Evolutionary conservation across 441 rosid genomes (phyloP).

Genomic region (Viola pubescens): DNA sequence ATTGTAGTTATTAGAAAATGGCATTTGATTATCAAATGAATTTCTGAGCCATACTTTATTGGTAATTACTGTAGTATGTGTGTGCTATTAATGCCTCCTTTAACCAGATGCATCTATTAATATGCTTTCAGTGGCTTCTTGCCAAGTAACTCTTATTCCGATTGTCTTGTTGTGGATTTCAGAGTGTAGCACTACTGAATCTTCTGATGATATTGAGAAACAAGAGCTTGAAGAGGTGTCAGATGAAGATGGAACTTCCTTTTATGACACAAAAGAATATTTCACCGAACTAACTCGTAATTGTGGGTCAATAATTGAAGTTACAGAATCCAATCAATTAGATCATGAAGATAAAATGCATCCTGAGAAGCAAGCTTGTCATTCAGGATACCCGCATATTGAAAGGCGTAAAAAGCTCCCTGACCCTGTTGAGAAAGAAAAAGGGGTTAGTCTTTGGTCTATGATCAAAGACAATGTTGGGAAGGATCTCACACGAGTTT

Average conservation of each 20-base stretch:
- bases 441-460: slow-evolving; percentile 97
- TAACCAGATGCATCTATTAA: slow-evolving; percentile 4
- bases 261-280: slow-evolving; percentile 64
- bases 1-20: not conserved
- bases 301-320: slow-evolving; percentile 28
- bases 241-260: slow-evolving; percentile 63
- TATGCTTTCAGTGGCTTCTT: slow-evolving; percentile 2
- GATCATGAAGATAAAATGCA: slow-evolving; percentile 36
- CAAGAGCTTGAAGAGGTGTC: slow-evolving; percentile 73
- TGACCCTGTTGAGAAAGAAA: slow-evolving; percentile 86
- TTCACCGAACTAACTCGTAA: slow-evolving; percentile 41
- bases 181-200: slow-evolving; percentile 93
- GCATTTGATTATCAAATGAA: not conserved
- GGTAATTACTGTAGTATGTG: not conserved
- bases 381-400: slow-evolving; percentile 32
- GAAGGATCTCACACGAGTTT: slow-evolving; percentile 90
- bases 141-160: slow-evolving; percentile 11
- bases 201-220: slow-evolving; percentile 84
- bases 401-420: slow-evolving; percentile 82
- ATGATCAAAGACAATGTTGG: slow-evolving; percentile 90
- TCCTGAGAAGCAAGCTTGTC: slow-evolving; percentile 24
- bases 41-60: not conserved
- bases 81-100: not conserved
- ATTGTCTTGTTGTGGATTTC: slow-evolving; percentile 28
- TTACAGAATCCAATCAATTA: slow-evolving; percentile 16